Conservation (phyloP, 768 basidiomycete genomes). For the Suillus spraguei region DNA sequence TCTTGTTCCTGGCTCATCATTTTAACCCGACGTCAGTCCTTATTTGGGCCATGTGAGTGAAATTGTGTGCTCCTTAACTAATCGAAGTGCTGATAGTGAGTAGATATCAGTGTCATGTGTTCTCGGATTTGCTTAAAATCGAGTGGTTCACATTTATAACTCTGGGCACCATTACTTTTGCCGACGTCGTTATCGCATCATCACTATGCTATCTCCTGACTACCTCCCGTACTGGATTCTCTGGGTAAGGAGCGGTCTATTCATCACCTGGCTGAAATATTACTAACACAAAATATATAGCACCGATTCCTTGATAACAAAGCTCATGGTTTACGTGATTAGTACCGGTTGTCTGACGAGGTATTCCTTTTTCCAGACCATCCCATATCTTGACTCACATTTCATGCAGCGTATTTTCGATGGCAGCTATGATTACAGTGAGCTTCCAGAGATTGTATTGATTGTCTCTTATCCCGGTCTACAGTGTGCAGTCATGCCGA, state of each 20-base stretch:
- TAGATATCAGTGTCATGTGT: conserved; percentile 4
- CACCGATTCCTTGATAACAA: conserved; percentile 7
- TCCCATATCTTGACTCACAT: background rate
- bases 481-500: conserved; percentile 10
- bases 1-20: background rate
- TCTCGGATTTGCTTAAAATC: background rate
- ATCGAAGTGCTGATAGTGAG: background rate
- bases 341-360: conserved; percentile 7
- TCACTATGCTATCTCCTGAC: conserved; percentile 9
- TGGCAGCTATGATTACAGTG: conserved; percentile 3
- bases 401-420: conserved; percentile 2
- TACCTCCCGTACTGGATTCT: background rate
- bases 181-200: conserved; percentile 1
- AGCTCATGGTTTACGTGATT: background rate
- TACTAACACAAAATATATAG: background rate
- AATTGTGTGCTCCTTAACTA: background rate
- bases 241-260: background rate
- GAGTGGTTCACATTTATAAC: conserved; percentile 5
- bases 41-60: conserved; percentile 3
- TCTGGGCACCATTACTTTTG: background rate
- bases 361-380: background rate
- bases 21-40: background rate
- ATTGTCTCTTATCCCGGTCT: background rate
- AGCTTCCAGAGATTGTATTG: background rate
- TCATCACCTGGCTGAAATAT: background rate